Evolutionary conservation across 2,329 filamentous ascomycete genomes (phyloP).

Genomic region (Colletotrichum sidae): DNA sequence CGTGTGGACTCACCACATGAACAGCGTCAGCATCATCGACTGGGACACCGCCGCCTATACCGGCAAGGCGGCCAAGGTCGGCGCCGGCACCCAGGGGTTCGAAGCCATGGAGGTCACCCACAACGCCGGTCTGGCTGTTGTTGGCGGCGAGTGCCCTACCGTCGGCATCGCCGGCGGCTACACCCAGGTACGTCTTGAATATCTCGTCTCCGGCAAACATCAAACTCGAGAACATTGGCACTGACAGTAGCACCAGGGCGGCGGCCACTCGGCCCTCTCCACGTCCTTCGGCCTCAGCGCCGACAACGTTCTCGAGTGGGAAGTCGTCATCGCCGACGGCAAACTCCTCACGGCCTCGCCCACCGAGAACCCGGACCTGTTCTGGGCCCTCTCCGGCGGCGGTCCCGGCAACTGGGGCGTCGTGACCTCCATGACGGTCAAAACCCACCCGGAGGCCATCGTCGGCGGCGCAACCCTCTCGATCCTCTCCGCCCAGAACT

Average conservation of each 20-base stretch:
- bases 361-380: conserved; percentile 57
- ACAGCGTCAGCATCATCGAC: conserved; percentile 45
- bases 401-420: conserved; percentile 56
- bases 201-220: too few species aligned
- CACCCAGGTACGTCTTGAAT: conserved; percentile 44
- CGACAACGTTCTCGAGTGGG: conserved; percentile 64
- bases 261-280: conserved; percentile 66
- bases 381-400: conserved; percentile 62
- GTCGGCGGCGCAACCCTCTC: conserved; percentile 47
- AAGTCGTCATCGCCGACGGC: conserved; percentile 61
- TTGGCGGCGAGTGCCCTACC: conserved; percentile 62
- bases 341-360: conserved; percentile 55
- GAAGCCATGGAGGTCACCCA: conserved; percentile 49
- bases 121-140: conserved; percentile 23
- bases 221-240: too few species aligned
- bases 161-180: conserved; percentile 72
- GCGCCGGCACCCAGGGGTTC: conserved; percentile 62
- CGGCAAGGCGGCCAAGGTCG: conserved; percentile 52
- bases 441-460: conserved; percentile 47
- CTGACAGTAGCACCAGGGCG: conserved; percentile 53
- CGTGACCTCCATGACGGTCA: conserved; percentile 52
- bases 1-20: conserved; percentile 61
- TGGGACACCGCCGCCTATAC: conserved; percentile 44
- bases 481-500: conserved; percentile 44
- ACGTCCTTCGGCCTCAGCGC: conserved; percentile 67